Evolutionary conservation across 257 asterid species (phyloP), one percentile per base, ranked within the genome.

Genomic region (Cinchona pubescens): DNA sequence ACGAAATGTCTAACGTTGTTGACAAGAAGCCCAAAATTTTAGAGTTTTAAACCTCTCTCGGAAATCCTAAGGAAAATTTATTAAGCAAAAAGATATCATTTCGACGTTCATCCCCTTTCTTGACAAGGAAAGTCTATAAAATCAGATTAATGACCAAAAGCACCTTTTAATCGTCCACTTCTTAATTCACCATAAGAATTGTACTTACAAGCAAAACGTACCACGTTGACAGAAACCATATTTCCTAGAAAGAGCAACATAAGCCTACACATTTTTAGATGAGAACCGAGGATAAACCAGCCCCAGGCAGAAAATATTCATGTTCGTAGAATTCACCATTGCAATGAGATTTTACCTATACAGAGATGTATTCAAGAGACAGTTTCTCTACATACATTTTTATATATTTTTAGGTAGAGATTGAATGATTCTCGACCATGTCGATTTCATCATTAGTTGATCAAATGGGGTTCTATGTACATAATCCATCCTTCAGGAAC

Each of bases 331-430:
- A 56, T 65, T 69, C 75, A 42, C 40, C 67, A 69, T 74, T 74
- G 65, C 71, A 34, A 68, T 42, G 9, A 62, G 7, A 60, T 37
- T 42, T 55, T 25, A 71, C 25, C 76, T 75, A 73, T 83, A 83
- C 87, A 85, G 66, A 56, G 79, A 85, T 85, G 73, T 84, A 86
- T n/a, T n/a, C n/a, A n/a, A n/a, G n/a, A n/a, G n/a, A n/a, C 87
- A 86, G 56, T 55, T 60, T 77, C 40, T 69, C 63, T 75, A 56
- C 27, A 32, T 70, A 60, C 37, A 2, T 37, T n/a, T n/a, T n/a
- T n/a, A 51, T 29, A 61, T 25, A 63, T 38, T 18, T 71, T n/a
- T 32, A 78, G 51, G 67, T 32, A 11, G 38, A 66, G 79, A 48
- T 30, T 7, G 18, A 43, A 66, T 21, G 59, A 72, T 73, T 63